Evolutionary conservation across 2,329 filamentous ascomycete genomes (phyloP).

Genomic region (Cordyceps javanica): DNA sequence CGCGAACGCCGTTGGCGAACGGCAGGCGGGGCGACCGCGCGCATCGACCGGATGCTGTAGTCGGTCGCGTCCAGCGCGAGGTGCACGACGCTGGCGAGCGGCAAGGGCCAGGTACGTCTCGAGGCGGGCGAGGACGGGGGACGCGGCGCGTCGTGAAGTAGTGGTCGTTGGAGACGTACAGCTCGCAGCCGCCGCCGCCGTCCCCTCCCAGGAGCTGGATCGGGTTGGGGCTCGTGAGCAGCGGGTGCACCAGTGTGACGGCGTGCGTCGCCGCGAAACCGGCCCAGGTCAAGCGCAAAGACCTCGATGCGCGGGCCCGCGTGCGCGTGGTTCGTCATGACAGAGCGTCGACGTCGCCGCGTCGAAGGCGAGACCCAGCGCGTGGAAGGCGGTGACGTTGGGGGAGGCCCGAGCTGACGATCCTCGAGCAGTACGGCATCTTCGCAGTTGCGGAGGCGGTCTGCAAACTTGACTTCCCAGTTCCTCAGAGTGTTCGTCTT

Average conservation of each 20-base stretch:
- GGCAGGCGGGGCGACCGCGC: conserved; percentile 28
- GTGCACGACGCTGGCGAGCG: conserved; percentile 31
- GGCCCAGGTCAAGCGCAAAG: conserved; percentile 30
- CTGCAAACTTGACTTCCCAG: conserved; percentile 28
- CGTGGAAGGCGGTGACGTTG: conserved; percentile 29
- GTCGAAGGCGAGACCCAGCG: conserved; percentile 34
- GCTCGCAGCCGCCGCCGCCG: conserved; percentile 27
- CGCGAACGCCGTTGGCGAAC: conserved; percentile 37
- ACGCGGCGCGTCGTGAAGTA: conserved; percentile 23
- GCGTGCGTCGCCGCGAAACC: conserved; percentile 28
- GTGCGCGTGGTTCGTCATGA: conserved; percentile 31
- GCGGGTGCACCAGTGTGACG: conserved; percentile 30
- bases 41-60: conserved; percentile 12
- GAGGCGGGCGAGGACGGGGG: conserved; percentile 20
- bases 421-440: conserved; percentile 32
- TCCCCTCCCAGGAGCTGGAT: conserved; percentile 30
- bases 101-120: conserved; percentile 30
- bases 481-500: conserved; percentile 22
- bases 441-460: conserved; percentile 34
- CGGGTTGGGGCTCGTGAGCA: conserved; percentile 34
- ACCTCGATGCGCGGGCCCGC: conserved; percentile 31
- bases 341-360: conserved; percentile 28
- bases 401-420: conserved; percentile 24
- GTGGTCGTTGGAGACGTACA: conserved; percentile 38
- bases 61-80: conserved; percentile 19